Conservation (phyloP, 306 rosid genomes). For the Lathyrus tuberosus region DNA sequence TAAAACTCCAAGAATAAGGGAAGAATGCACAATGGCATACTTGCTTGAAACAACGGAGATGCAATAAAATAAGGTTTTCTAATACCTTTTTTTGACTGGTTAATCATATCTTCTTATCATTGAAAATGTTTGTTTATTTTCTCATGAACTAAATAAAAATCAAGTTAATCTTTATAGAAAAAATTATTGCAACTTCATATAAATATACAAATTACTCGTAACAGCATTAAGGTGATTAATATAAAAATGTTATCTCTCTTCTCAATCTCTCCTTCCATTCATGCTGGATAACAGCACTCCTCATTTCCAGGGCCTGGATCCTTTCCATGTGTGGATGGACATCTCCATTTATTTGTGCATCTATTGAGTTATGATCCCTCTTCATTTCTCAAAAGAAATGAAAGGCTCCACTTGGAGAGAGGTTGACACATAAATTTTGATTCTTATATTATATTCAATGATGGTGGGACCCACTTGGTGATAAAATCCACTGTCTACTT, state of each 20-base stretch:
- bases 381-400: neutral
- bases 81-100: neutral
- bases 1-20: too few relatives aligned
- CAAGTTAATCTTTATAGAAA: neutral
- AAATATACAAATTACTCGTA: neutral
- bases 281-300: neutral
- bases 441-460: too few relatives aligned
- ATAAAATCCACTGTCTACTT: too few relatives aligned
- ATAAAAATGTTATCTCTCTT: neutral
- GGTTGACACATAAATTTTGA: too few relatives aligned
- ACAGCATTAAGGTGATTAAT: too few relatives aligned
- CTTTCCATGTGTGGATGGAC: neutral
- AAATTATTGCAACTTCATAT: constrained; percentile 3
- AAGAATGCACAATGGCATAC: neutral
- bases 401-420: neutral
- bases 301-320: neutral
- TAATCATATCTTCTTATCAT: neutral
- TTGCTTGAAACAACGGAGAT: neutral
- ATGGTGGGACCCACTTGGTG: too few relatives aligned
- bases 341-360: neutral
- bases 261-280: neutral
- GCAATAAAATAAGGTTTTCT: neutral
- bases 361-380: neutral
- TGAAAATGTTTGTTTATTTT: neutral
- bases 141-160: constrained; percentile 5